Base-by-base conservation (phyloP, 768 basidiomycete genomes). In the Suillus paluster region DNA sequence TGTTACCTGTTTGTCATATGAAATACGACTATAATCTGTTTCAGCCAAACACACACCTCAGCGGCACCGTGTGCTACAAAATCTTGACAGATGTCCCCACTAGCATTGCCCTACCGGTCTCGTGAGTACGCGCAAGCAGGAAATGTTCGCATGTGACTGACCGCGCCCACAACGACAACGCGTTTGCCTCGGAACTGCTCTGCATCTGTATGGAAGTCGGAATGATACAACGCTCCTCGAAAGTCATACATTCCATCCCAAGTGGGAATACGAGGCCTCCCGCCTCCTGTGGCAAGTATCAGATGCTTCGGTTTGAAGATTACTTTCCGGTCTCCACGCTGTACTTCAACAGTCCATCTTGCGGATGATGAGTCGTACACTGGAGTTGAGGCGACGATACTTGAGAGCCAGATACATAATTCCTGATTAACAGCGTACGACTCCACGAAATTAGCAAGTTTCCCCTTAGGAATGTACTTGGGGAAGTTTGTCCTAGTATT, bases 391-490 rank as follows among this genome's bases (percentile, higher is more conserved):
- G 58, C 66, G 15, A 82, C 73, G n/a, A n/a, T n/a, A n/a, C n/a
- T n/a, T n/a, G n/a, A n/a, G n/a, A n/a, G n/a, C n/a, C n/a, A n/a
- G n/a, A 85, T 80, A 63, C 85, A 81, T 25, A 88, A 67, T 64
- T 87, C 87, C 57, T 86, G 73, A 0, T 79, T 67, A 15, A 82
- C 76, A 0, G 82, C 85, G 66, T 87, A 88, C 3, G 71, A 74
- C 67, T 88, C 86, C 4, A 87, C 75, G 82, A 83, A 88, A 63
- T 83, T 82, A 3, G 82, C 86, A 30, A 88, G 75, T 81, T 84
- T 41, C n/a, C 53, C 27, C n/a, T 55, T 53, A 27, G 53, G 33
- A 54, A 27, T 39, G 27, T n/a, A n/a, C n/a, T n/a, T n/a, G n/a
- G n/a, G n/a, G n/a, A n/a, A n/a, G n/a, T n/a, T n/a, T n/a, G n/a